A percentile compares a stretch with the other conserved stretches of the same genome.
phyloP scores from a whole-genome alignment of 2,329 filamentous ascomycete genomes.

The Xylariomycetidae sp. region DNA sequence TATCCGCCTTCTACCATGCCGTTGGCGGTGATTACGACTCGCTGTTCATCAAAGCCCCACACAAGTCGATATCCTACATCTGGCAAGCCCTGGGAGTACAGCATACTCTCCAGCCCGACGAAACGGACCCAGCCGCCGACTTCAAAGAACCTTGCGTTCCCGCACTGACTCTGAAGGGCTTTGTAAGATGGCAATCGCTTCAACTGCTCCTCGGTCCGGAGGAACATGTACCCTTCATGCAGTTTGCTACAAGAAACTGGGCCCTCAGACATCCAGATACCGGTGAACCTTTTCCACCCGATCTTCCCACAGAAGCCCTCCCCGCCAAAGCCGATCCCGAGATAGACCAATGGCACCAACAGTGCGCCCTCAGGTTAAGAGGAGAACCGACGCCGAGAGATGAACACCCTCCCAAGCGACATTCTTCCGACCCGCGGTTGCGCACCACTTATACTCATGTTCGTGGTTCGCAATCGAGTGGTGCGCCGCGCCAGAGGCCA shows the following conservation, averaged over 20 bases:
- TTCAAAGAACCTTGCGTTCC: conserved; percentile 76
- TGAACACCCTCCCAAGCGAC: conserved; percentile 21
- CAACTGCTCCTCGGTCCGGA: conserved; percentile 84
- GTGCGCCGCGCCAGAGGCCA: conserved; percentile 20
- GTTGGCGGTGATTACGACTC: conserved; percentile 73
- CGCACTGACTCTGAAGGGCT: conserved; percentile 76
- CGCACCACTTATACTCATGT: conserved; percentile 27
- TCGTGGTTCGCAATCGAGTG: conserved; percentile 16
- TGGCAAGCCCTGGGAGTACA: conserved; percentile 89
- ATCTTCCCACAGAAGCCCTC: conserved; percentile 59
- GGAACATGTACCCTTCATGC: conserved; percentile 80
- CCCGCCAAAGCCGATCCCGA: conserved; percentile 69
- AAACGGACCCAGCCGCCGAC: too few relatives aligned
- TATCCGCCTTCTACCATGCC: conserved; percentile 71
- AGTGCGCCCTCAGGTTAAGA: conserved; percentile 66
- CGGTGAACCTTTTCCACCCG: conserved; percentile 59
- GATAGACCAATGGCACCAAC: conserved; percentile 83
- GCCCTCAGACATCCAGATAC: conserved; percentile 70
- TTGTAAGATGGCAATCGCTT: conserved; percentile 90
- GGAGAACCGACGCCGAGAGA: conserved; percentile 48
- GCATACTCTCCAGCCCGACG: conserved; percentile 75
- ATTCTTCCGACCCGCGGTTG: conserved; percentile 19
- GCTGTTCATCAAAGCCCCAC: conserved; percentile 73
- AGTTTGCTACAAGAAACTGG: conserved; percentile 75
- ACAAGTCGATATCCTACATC: conserved; percentile 78